Percentiles rank a stretch among this genome's conserved stretches.
Conservation (phyloP, 2,329 filamentous ascomycete species). For the Curvularia sp. region DNA sequence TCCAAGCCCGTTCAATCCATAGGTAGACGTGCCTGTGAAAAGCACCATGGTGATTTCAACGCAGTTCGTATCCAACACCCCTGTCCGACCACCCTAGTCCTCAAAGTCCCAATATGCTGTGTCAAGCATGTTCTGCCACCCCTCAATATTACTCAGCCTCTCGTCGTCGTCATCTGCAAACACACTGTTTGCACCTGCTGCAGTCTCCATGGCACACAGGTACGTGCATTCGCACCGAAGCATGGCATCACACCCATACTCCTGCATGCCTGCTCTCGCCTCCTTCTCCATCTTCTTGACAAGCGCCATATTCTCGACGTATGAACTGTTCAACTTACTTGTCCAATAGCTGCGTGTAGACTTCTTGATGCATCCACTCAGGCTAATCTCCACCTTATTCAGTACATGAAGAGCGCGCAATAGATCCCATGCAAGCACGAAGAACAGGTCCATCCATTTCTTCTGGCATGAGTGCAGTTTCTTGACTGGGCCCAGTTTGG, state of each 20-base stretch:
- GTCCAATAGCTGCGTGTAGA: conserved; percentile 20
- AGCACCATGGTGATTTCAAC: too few species aligned
- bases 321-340: conserved; percentile 7
- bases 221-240: conserved; percentile 17
- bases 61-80: too few species aligned
- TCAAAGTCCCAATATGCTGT: conserved; percentile 19
- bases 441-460: conserved; percentile 25
- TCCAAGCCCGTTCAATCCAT: too few species aligned
- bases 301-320: neutral
- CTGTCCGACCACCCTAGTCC: neutral
- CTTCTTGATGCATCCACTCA: conserved; percentile 26
- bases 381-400: neutral
- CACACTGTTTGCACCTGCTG: too few species aligned
- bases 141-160: conserved; percentile 5
- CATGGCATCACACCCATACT: neutral
- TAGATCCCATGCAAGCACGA: conserved; percentile 12
- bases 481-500: too few species aligned
- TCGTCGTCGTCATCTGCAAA: conserved; percentile 4
- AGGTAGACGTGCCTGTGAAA: too few species aligned
- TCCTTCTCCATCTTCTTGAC: neutral
- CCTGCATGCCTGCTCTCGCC: neutral
- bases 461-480: conserved; percentile 26
- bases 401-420: neutral
- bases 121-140: conserved; percentile 12
- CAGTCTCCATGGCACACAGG: conserved; percentile 8